Conservation (phyloP, 345 rosid species). For the Cardiospermum halicacabum region DNA sequence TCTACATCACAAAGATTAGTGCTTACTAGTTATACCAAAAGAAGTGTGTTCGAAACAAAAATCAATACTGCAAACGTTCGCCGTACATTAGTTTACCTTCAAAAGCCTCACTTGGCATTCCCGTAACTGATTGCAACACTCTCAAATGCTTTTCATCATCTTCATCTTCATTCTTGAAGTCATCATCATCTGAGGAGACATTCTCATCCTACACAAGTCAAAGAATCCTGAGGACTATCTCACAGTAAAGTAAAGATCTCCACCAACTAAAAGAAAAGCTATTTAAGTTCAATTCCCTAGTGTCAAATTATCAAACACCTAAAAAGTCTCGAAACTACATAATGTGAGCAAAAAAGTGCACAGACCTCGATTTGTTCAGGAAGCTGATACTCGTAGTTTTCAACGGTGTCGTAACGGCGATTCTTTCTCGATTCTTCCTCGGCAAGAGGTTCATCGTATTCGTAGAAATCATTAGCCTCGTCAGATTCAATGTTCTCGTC, state of each 20-base stretch:
- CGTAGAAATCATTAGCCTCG: conserved; percentile 54
- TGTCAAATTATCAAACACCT: too few species aligned
- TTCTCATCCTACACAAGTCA: conserved; percentile 61
- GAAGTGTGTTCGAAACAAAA: background rate
- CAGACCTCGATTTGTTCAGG: conserved; percentile 46
- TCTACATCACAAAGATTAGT: background rate
- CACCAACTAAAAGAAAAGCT: too few species aligned
- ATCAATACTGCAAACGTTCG: background rate
- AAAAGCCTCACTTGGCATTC: conserved; percentile 77
- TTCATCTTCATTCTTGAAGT: conserved; percentile 33
- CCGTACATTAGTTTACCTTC: conserved; percentile 39
- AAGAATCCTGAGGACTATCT: background rate
- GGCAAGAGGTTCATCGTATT: conserved; percentile 75
- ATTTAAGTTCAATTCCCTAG: too few species aligned
- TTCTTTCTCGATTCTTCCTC: conserved; percentile 78
- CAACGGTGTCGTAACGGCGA: conserved; percentile 65
- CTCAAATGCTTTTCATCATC: conserved; percentile 61
- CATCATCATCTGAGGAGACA: conserved; percentile 54
- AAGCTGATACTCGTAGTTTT: conserved; percentile 63
- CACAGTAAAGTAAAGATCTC: background rate
- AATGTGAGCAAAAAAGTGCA: conserved; percentile 53
- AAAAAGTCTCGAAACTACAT: too few species aligned
- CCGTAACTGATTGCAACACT: conserved; percentile 79
- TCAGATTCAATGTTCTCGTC: conserved; percentile 54
- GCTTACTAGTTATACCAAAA: background rate